Percentiles rank a stretch among this genome's conserved stretches.
These are phyloP conservation scores for Candida maesae DNA, from an alignment of 805 yeast genomes.

Conservation along the genomic window DNA sequence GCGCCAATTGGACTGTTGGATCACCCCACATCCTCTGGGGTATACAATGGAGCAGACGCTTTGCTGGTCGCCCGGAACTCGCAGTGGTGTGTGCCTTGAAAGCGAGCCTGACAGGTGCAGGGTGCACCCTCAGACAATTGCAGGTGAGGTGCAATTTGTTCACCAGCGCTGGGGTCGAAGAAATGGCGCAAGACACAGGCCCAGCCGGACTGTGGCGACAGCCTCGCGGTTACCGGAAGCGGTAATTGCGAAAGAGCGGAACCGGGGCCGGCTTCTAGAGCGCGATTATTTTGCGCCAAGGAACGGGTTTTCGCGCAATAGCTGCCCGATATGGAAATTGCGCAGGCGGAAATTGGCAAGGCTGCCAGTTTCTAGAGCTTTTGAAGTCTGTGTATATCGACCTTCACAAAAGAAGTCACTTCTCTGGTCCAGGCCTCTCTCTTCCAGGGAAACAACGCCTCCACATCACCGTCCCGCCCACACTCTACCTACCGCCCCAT, in stretches of 20 bases:
- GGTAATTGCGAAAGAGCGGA: conserved; percentile 6
- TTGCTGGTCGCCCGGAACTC: too few relatives aligned
- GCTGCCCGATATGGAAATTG: neutral
- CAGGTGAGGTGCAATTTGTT: too few relatives aligned
- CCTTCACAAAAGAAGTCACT: neutral
- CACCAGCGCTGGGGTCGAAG: too few relatives aligned
- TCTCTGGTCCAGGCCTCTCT: neutral
- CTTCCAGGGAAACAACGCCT: neutral
- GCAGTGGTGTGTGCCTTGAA: too few relatives aligned
- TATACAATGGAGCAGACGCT: too few relatives aligned
- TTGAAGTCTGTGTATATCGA: neutral
- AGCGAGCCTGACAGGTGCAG: too few relatives aligned
- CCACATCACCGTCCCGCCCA: neutral
- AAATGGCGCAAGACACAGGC: neutral
- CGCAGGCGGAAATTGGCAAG: neutral
- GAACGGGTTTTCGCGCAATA: conserved; percentile 1
- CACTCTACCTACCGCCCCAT: neutral
- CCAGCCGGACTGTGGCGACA: neutral
- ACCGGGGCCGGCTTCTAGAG: conserved; percentile 5
- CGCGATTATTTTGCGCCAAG: conserved; percentile 7
- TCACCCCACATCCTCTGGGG: too few relatives aligned
- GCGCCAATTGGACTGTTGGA: too few relatives aligned
- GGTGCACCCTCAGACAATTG: too few relatives aligned
- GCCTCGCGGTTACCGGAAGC: neutral
- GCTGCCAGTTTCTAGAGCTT: neutral